phyloP scores from a whole-genome alignment of 805 yeast genomes.

The Ogataea degrootiae region DNA sequence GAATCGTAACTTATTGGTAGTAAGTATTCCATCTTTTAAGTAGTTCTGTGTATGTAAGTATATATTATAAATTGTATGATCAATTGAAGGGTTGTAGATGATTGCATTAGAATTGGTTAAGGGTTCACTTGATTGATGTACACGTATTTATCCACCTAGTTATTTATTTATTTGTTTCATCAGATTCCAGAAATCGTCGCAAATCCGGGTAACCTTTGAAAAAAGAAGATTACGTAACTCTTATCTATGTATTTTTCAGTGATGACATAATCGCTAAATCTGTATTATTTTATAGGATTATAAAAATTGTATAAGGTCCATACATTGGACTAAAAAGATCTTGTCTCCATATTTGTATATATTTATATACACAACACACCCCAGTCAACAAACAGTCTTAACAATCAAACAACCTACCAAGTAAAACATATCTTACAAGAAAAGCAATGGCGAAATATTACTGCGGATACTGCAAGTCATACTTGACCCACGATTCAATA shows the following conservation, averaged over 20 bases:
- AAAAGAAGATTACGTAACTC: too few relatives aligned
- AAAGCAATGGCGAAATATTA: constrained; percentile 60
- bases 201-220: too few relatives aligned
- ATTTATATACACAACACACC: too few relatives aligned
- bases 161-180: too few relatives aligned
- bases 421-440: not conserved
- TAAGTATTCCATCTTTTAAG: not conserved
- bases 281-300: too few relatives aligned
- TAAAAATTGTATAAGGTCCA: too few relatives aligned
- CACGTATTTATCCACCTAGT: not conserved
- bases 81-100: not conserved
- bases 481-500: constrained; percentile 81
- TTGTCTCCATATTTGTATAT: too few relatives aligned
- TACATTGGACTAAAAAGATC: too few relatives aligned
- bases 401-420: not conserved
- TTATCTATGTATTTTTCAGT: too few relatives aligned
- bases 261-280: too few relatives aligned
- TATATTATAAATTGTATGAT: not conserved
- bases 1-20: constrained; percentile 30
- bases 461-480: constrained; percentile 81
- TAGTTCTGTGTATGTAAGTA: not conserved
- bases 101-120: not conserved
- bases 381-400: too few relatives aligned
- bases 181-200: too few relatives aligned
- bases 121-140: not conserved